phyloP scores from a whole-genome alignment of 148 eudicot genomes.

The Camellia lanceoleosa region DNA sequence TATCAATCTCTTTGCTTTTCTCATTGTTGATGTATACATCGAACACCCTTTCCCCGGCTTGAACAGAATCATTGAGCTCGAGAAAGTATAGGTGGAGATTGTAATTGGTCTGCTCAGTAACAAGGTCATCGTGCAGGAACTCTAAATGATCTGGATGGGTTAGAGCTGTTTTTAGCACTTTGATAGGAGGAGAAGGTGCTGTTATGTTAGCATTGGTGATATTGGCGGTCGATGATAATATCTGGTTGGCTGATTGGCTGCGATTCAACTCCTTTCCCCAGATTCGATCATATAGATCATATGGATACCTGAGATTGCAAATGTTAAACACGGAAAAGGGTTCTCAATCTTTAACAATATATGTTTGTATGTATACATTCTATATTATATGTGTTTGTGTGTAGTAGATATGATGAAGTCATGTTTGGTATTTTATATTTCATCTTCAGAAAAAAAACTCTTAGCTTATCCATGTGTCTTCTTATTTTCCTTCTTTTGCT shows the following conservation, averaged over 20 bases:
- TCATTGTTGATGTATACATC: slow-evolving; percentile 29
- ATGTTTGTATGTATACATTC: too few species aligned
- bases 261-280: slow-evolving; percentile 28
- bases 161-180: slow-evolving; percentile 38
- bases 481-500: neutral
- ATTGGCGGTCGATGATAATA: neutral
- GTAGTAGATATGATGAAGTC: neutral
- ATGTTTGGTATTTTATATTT: neutral
- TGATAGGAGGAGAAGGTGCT: slow-evolving; percentile 37
- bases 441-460: neutral
- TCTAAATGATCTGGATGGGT: slow-evolving; percentile 31
- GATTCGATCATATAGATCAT: slow-evolving; percentile 37
- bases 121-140: slow-evolving; percentile 30
- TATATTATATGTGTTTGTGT: neutral
- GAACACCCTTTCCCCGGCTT: slow-evolving; percentile 38
- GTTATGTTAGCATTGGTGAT: neutral
- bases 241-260: slow-evolving; percentile 6
- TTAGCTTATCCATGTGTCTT: neutral
- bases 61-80: slow-evolving; percentile 37
- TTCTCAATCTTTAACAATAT: neutral
- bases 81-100: slow-evolving; percentile 32
- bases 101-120: slow-evolving; percentile 20
- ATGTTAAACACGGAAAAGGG: neutral
- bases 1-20: slow-evolving; percentile 25
- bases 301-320: slow-evolving; percentile 29